Evolutionary conservation across 176 grass and related monocot species (phyloP).

Genomic region (Eleusine coracana): DNA sequence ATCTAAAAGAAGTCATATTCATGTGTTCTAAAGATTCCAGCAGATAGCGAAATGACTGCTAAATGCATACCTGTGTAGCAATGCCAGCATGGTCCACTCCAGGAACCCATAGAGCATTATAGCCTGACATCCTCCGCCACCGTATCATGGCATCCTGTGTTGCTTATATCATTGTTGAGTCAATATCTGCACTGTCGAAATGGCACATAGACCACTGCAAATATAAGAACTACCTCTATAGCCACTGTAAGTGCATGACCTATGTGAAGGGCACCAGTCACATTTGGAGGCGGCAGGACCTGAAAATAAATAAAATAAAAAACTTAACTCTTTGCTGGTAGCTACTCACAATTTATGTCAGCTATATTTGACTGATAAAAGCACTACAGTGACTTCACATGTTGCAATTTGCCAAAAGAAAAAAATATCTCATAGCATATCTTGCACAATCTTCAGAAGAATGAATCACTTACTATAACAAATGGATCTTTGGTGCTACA

Average conservation of each 20-base stretch:
- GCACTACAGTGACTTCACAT: slow-evolving; percentile 1
- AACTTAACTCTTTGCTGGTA: neutral
- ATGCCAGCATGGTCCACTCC: slow-evolving; percentile 98
- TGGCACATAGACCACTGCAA: neutral
- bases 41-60: neutral
- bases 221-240: slow-evolving; percentile 59
- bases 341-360: neutral
- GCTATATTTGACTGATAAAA: slow-evolving; percentile 2
- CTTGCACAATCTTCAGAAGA: neutral
- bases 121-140: slow-evolving; percentile 90
- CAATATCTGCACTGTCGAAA: slow-evolving; percentile 18
- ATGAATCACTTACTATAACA: slow-evolving; percentile 70
- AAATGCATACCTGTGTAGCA: slow-evolving; percentile 86
- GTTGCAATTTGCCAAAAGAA: slow-evolving; percentile 4
- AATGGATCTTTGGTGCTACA: slow-evolving; percentile 71
- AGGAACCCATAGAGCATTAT: slow-evolving; percentile 89
- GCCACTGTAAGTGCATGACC: slow-evolving; percentile 81
- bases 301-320: slow-evolving; percentile 19
- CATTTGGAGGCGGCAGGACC: slow-evolving; percentile 87
- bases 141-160: slow-evolving; percentile 88
- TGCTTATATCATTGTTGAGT: neutral
- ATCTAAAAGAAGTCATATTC: neutral
- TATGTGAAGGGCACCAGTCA: slow-evolving; percentile 91
- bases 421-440: neutral
- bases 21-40: slow-evolving; percentile 10